Conservation (phyloP, 2,329 filamentous ascomycete species). For the Trichoderma sp. region DNA sequence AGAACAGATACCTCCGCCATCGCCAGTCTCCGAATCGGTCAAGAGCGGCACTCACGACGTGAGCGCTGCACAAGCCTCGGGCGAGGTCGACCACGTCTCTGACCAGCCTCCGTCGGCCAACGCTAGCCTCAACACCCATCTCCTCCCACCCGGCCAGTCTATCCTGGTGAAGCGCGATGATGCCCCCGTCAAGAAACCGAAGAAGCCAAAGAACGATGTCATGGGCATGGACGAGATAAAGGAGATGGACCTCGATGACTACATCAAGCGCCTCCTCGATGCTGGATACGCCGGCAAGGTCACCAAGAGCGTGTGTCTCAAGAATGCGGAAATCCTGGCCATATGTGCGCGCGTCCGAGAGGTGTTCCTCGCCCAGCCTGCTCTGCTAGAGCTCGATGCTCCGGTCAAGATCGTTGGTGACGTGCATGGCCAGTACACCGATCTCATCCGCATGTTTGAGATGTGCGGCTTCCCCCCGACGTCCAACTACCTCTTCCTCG, state of each 20-base stretch:
- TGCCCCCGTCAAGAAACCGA: constrained; percentile 56
- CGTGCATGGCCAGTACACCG: constrained; percentile 94
- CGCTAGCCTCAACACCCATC: constrained; percentile 53
- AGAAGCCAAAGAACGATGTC: constrained; percentile 44
- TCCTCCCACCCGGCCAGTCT: constrained; percentile 75
- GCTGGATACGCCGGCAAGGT: constrained; percentile 95
- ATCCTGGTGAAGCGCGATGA: constrained; percentile 83
- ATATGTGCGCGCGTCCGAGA: constrained; percentile 89
- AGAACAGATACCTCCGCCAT: constrained; percentile 67
- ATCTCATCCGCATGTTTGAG: constrained; percentile 94
- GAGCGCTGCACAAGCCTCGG: constrained; percentile 73
- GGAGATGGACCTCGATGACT: constrained; percentile 91
- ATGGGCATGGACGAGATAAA: constrained; percentile 91
- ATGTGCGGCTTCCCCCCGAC: constrained; percentile 98
- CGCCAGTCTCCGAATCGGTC: constrained; percentile 75
- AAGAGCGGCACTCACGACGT: constrained; percentile 73
- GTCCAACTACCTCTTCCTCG: constrained; percentile 89
- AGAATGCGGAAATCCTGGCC: constrained; percentile 94
- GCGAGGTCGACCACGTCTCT: constrained; percentile 92
- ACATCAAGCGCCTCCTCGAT: constrained; percentile 90
- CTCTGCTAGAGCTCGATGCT: constrained; percentile 84
- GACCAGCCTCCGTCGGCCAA: constrained; percentile 76
- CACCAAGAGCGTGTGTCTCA: constrained; percentile 94
- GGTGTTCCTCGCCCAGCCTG: constrained; percentile 82
- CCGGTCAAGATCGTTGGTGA: constrained; percentile 98